Base-by-base conservation (phyloP, 257 asterid genomes). In the Agastache rugosa region DNA sequence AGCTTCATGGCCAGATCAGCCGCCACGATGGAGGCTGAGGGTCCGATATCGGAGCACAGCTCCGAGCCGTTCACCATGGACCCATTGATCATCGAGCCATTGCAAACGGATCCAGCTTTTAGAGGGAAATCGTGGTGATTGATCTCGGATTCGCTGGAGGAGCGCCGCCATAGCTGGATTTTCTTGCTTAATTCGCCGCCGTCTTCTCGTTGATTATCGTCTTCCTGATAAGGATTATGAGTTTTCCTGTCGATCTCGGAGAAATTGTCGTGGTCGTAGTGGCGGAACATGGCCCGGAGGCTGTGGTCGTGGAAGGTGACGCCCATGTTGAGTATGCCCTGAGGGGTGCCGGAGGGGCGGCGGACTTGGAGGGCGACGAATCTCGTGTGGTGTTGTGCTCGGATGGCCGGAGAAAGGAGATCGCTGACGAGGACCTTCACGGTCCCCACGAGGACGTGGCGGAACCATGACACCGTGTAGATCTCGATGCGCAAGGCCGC, bases 11-110 rank as follows among this genome's bases (percentile, higher is more conserved):
- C 90, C 20, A 90, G 54, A 20, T 90, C 94, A 0, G 94, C 97
- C 0, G 98, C 98, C 81, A 93, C 96, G 29, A 93, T 76, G 0
- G 98, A 91, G 3, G 97, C 97, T 0, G 98, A 93, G 0, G 98
- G 98, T 11, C 98, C 98, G 1, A 93, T 83, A n/a, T 93, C 98
- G 0, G 98, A 93, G 77, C 92, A 89, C 0, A 88, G 35, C 27
- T 88, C 96, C 4, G 96, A 87, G 2, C 89, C 93, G 11, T 85
- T 85, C 7, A 86, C 66, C 29, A 78, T 39, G 1, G 91, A 86
- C 0, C 85, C 54, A 2, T 82, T 82, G 0, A 80, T 54, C 22
- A 78, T 48, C 7, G 88, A 87, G 0, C 84, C 86, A 15, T 83
- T 82, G n/a, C 73, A 75, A 10, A 83, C 37, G 12, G 86, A 82